phyloP scores from a whole-genome alignment of 1,284 basidiomycete species.

The Ustilago trichophora region DNA sequence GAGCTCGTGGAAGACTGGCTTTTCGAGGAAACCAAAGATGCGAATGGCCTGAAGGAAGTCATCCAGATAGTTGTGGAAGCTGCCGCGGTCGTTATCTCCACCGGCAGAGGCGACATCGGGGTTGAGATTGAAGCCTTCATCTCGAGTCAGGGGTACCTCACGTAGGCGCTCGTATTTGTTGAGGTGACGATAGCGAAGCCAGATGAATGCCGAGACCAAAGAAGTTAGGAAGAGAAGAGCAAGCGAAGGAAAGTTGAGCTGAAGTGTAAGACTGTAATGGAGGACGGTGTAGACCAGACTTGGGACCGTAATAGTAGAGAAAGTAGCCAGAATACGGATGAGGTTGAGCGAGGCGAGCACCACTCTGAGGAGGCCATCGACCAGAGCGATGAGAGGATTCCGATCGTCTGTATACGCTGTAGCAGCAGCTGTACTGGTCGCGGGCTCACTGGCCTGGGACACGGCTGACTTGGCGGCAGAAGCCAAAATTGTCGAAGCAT shows the following conservation, averaged over 20 bases:
- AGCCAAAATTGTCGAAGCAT: constrained; percentile 6
- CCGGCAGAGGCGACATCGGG: constrained; percentile 55
- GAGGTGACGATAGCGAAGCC: constrained; percentile 67
- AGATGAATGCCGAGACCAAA: constrained; percentile 51
- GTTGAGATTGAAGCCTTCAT: constrained; percentile 61
- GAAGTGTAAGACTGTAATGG: constrained; percentile 64
- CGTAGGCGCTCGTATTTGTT: constrained; percentile 63
- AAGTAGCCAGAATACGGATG: constrained; percentile 48
- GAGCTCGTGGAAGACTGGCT: constrained; percentile 66
- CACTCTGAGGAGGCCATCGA: constrained; percentile 53
- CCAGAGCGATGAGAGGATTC: constrained; percentile 43
- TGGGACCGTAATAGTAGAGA: constrained; percentile 61
- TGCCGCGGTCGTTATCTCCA: constrained; percentile 53
- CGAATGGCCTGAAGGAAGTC: constrained; percentile 66
- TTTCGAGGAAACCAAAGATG: constrained; percentile 66
- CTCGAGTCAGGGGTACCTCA: constrained; percentile 62
- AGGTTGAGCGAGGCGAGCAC: constrained; percentile 59
- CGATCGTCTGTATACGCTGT: constrained; percentile 30
- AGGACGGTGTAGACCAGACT: constrained; percentile 56
- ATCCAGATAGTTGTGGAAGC: constrained; percentile 65
- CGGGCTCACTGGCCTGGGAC: not conserved
- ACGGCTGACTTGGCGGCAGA: constrained; percentile 1
- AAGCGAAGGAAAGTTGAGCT: constrained; percentile 63
- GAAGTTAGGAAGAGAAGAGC: constrained; percentile 52
- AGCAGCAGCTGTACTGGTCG: constrained; percentile 6